These are phyloP conservation scores for Purpureocillium lavendulum DNA, from an alignment of 2,329 filamentous ascomycete species.

Conservation along the genomic window DNA sequence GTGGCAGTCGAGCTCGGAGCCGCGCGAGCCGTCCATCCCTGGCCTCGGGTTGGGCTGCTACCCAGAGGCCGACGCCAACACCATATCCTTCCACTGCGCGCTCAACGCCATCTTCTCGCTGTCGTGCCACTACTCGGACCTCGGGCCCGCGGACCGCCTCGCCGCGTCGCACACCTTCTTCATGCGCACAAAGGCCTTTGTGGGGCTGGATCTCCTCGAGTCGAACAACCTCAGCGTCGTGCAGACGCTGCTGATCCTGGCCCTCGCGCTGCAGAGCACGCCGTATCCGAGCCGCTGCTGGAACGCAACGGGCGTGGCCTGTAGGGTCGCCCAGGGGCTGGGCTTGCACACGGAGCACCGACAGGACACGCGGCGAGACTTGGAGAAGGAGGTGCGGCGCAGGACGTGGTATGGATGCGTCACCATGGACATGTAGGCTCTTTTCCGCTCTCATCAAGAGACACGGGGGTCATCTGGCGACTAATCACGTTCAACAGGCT, in stretches of 20 bases:
- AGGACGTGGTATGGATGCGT: constrained; percentile 32
- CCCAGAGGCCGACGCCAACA: constrained; percentile 16
- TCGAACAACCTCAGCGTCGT: constrained; percentile 20
- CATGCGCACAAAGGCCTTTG: constrained; percentile 19
- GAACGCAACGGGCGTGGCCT: constrained; percentile 25
- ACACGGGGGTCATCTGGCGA: too few relatives aligned
- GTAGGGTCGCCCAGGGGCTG: constrained; percentile 8
- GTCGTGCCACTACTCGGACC: constrained; percentile 28
- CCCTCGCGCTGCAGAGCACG: constrained; percentile 30
- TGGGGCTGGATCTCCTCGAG: constrained; percentile 23
- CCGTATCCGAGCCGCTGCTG: constrained; percentile 31
- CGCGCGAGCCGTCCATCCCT: neutral
- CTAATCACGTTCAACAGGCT: constrained; percentile 11
- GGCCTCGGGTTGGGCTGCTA: constrained; percentile 22
- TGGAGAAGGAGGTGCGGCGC: constrained; percentile 26
- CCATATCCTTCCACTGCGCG: constrained; percentile 27
- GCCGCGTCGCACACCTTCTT: constrained; percentile 21
- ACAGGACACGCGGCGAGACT: constrained; percentile 4
- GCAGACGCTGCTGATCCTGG: constrained; percentile 29
- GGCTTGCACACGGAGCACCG: constrained; percentile 26
- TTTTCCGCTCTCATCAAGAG: too few relatives aligned
- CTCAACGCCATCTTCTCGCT: constrained; percentile 22
- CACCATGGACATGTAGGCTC: constrained; percentile 24
- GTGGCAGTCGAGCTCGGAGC: constrained; percentile 17
- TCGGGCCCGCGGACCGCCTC: constrained; percentile 12